Conservation (phyloP, 495 filamentous ascomycete genomes). For the Apodospora peruviana region DNA sequence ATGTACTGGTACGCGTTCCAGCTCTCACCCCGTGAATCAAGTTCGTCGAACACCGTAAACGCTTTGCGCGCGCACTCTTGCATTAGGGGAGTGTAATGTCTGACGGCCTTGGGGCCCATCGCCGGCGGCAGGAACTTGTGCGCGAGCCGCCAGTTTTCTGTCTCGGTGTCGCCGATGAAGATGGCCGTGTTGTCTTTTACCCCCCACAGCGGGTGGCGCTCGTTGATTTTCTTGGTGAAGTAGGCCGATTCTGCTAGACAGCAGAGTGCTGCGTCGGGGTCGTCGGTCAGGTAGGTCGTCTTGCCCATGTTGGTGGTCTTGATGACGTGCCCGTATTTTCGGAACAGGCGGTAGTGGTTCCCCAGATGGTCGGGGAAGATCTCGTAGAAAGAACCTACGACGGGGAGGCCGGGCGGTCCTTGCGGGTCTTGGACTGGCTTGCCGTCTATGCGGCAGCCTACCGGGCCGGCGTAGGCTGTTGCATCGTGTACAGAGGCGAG, state of each 20-base stretch:
- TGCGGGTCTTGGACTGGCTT: conserved; percentile 35
- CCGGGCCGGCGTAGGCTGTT: conserved; percentile 8
- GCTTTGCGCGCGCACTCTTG: conserved; percentile 37
- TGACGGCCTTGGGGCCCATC: conserved; percentile 48
- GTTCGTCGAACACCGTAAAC: conserved; percentile 48
- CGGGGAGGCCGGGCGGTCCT: conserved; percentile 43
- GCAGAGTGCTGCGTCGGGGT: conserved; percentile 37
- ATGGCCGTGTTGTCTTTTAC: conserved; percentile 45
- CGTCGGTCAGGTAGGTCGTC: conserved; percentile 45
- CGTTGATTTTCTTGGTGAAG: conserved; percentile 49
- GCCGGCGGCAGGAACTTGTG: conserved; percentile 55
- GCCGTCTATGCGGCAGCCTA: conserved; percentile 42
- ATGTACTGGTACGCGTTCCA: conserved; percentile 58
- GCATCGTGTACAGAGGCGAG: conserved; percentile 24
- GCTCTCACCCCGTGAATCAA: conserved; percentile 41
- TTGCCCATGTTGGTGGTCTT: conserved; percentile 50
- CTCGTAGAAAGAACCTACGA: conserved; percentile 49
- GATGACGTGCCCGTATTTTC: conserved; percentile 47
- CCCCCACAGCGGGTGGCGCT: conserved; percentile 41
- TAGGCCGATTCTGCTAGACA: conserved; percentile 41
- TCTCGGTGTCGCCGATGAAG: conserved; percentile 50
- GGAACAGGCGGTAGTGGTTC: conserved; percentile 52
- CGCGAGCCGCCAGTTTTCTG: conserved; percentile 36
- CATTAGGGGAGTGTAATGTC: conserved; percentile 52
- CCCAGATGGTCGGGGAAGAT: conserved; percentile 54